A percentile compares a stretch with the other conserved stretches of the same genome.
These are phyloP conservation scores for Endocalyx cinctus DNA, from an alignment of 2,329 filamentous ascomycete genomes.

Conservation along the genomic window DNA sequence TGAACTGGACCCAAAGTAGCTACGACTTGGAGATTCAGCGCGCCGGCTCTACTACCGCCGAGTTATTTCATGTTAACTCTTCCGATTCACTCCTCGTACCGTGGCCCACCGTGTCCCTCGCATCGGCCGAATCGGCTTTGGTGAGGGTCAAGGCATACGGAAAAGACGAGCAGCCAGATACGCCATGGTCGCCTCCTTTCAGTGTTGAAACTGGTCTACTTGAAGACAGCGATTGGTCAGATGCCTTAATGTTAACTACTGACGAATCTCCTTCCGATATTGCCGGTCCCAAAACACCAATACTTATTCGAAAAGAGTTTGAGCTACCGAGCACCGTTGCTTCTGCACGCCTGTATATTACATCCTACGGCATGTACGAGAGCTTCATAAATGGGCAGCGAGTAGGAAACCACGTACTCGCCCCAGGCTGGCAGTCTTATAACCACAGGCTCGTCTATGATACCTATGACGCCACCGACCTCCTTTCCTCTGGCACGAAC, in stretches of 20 bases:
- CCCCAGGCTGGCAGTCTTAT: constrained; percentile 51
- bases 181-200: constrained; percentile 26
- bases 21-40: constrained; percentile 40
- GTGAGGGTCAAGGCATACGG: constrained; percentile 32
- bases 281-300: constrained; percentile 24
- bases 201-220: constrained; percentile 32
- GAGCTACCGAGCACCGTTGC: constrained; percentile 13
- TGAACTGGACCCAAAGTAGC: constrained; percentile 37
- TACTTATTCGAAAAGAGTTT: constrained; percentile 31
- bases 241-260: constrained; percentile 26
- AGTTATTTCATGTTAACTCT: constrained; percentile 26
- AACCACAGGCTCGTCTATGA: constrained; percentile 46
- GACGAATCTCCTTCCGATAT: constrained; percentile 23
- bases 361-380: constrained; percentile 40
- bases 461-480: constrained; percentile 44
- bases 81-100: constrained; percentile 36
- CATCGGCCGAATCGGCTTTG: constrained; percentile 24
- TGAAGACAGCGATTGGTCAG: constrained; percentile 24
- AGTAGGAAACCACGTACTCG: constrained; percentile 37
- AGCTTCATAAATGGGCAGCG: constrained; percentile 41
- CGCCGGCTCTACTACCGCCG: constrained; percentile 3
- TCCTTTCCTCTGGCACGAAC: constrained; percentile 34
- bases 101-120: constrained; percentile 36
- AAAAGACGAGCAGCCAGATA: constrained; percentile 13
- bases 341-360: constrained; percentile 43